Percentiles rank a stretch among this genome's conserved stretches.
Conservation (phyloP, 2,329 filamentous ascomycete species). For the Aspergillus texensis region DNA sequence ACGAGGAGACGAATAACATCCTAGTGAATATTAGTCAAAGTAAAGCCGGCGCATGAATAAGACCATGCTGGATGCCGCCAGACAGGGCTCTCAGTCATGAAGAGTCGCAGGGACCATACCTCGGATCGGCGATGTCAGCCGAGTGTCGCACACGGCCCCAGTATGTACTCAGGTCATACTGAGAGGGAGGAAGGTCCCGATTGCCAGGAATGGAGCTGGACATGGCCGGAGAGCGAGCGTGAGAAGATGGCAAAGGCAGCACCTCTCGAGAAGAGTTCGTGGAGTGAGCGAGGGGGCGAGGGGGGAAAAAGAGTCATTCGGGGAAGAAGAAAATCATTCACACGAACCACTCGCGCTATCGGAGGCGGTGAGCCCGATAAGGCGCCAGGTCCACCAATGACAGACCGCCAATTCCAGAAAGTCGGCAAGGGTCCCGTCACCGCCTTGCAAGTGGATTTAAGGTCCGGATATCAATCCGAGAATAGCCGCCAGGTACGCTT, state of each 20-base stretch:
- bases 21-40: constrained; percentile 51
- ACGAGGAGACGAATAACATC: constrained; percentile 77
- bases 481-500: background rate
- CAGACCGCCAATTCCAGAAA: constrained; percentile 5
- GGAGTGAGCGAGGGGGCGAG: background rate
- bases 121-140: constrained; percentile 87
- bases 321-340: constrained; percentile 21
- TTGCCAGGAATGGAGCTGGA: constrained; percentile 64
- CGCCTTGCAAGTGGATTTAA: constrained; percentile 10
- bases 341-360: constrained; percentile 23
- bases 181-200: constrained; percentile 85
- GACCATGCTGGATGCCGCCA: background rate
- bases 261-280: constrained; percentile 9
- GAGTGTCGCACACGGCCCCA: constrained; percentile 92
- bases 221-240: constrained; percentile 46
- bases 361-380: constrained; percentile 43
- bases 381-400: constrained; percentile 23
- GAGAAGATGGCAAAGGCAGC: constrained; percentile 10
- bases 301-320: constrained; percentile 6
- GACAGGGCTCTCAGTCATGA: too few species aligned
- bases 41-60: background rate
- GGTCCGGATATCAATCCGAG: constrained; percentile 1
- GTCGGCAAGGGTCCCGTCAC: constrained; percentile 7
- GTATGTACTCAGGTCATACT: constrained; percentile 91
- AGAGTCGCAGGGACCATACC: constrained; percentile 62